Evolutionary conservation across 2,329 filamentous ascomycete species (phyloP).

Genomic region (Cercospora berteroae): DNA sequence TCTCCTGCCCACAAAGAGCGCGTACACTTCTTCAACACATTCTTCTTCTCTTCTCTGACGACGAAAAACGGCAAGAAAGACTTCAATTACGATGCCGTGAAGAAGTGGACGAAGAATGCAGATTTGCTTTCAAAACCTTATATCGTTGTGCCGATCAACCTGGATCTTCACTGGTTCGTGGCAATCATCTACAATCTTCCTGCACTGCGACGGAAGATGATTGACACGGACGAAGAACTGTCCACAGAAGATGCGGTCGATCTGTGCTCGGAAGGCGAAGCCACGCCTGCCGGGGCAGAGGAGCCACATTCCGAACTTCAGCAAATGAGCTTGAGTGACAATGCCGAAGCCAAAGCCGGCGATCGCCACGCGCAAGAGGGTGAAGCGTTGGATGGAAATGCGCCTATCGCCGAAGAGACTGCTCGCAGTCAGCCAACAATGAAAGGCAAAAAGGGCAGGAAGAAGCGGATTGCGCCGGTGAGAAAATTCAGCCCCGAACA

Average conservation of each 20-base stretch:
- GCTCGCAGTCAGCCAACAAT: background rate
- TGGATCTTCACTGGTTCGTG: slow-evolving; percentile 84
- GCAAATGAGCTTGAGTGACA: background rate
- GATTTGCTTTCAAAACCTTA: slow-evolving; percentile 86
- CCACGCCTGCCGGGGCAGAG: background rate
- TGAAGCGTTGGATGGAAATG: background rate
- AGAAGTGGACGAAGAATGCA: slow-evolving; percentile 75
- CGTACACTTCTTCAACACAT: slow-evolving; percentile 88
- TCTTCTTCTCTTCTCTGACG: slow-evolving; percentile 79
- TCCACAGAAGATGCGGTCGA: background rate
- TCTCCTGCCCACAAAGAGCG: slow-evolving; percentile 46
- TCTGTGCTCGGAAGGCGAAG: background rate
- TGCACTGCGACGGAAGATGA: slow-evolving; percentile 32
- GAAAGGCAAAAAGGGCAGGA: slow-evolving; percentile 13
- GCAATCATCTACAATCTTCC: slow-evolving; percentile 92
- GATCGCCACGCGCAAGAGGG: background rate
- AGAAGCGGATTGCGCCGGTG: slow-evolving; percentile 20
- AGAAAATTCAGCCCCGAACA: slow-evolving; percentile 38
- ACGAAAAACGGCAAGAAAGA: slow-evolving; percentile 50
- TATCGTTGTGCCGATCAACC: slow-evolving; percentile 88
- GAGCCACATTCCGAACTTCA: background rate
- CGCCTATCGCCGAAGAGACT: background rate
- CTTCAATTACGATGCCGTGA: slow-evolving; percentile 82
- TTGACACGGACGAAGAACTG: slow-evolving; percentile 14
- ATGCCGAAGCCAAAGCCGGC: background rate